Base-by-base conservation (phyloP, 192 early-diverging fungal genomes). In the Backusella luteola region DNA sequence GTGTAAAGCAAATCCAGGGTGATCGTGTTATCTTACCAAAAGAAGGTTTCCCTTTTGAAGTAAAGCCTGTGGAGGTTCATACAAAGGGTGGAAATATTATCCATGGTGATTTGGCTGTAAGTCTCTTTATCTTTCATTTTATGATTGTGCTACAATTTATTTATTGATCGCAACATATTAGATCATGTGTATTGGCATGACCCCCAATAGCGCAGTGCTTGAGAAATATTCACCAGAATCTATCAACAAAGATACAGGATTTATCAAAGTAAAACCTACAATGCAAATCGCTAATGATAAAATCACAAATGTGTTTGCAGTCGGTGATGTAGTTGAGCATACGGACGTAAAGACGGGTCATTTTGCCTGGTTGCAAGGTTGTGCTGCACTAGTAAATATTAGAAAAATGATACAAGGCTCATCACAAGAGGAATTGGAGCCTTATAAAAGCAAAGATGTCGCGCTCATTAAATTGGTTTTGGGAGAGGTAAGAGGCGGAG, bases 111-210 rank as follows among this genome's bases (percentile, higher is more conserved):
- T 74, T 86, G 12, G 80, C 80, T 71, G 82, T 84, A 84, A 39
- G 77, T 66, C 26, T 44, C n/a, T 23, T 35, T 39, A 38, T 39
- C 19, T 41, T 42, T 69, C 9, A 21, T 69, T n/a, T 39, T 72
- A 39, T 44, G 42, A 44, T 11, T 26, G 23, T 63, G 11, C 8
- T 63, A 63, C 56, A 29, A 29, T 26, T 26, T 68, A 21, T 38
- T 52, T 29, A 38, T 46, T 76, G 9, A 23, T 76, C 9, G 9
- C 26, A 63, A 63, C 9, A 49, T n/a, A 29, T 63, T 86, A 94
- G 88, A 88, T 95, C 74, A 83, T 93, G 3, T 90, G 89, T 77
- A 93, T 89, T 49, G 94, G 94, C 29, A 91, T 91, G 77, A 86
- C 81, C 29, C 90, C 90, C 76, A 93, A 95, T 77, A 90, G 89